Conservation (phyloP, 805 yeast species). For the Osmozyma mogii region DNA sequence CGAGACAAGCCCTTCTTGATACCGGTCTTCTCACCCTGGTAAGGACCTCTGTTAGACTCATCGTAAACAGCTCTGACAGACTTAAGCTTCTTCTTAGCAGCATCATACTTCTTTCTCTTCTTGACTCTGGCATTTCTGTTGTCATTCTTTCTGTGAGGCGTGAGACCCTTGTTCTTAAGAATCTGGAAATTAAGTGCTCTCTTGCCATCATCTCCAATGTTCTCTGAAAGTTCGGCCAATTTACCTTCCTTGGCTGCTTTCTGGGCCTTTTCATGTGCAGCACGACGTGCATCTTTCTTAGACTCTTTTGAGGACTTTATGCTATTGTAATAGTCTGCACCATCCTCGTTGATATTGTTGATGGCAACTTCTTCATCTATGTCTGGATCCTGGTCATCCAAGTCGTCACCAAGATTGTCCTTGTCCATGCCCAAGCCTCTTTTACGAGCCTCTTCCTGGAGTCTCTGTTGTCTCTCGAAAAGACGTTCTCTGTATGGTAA, state of each 20-base stretch:
- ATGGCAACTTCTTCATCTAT: slow-evolving; percentile 41
- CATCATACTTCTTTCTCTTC: slow-evolving; percentile 95
- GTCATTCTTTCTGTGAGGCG: slow-evolving; percentile 88
- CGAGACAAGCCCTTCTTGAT: slow-evolving; percentile 89
- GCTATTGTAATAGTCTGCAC: slow-evolving; percentile 52
- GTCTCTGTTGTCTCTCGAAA: slow-evolving; percentile 82
- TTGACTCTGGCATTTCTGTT: slow-evolving; percentile 94
- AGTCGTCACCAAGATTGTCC: slow-evolving; percentile 45
- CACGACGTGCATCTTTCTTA: slow-evolving; percentile 47
- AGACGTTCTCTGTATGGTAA: slow-evolving; percentile 86
- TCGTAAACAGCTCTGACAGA: slow-evolving; percentile 87
- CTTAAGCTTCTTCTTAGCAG: slow-evolving; percentile 88
- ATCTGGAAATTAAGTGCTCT: slow-evolving; percentile 94
- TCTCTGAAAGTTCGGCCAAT: slow-evolving; percentile 61
- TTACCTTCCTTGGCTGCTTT: slow-evolving; percentile 81
- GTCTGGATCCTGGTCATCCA: slow-evolving; percentile 43
- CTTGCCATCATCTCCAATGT: slow-evolving; percentile 73
- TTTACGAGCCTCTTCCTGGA: slow-evolving; percentile 79
- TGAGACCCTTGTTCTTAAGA: slow-evolving; percentile 91
- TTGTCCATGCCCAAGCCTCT: slow-evolving; percentile 55
- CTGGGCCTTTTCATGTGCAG: slow-evolving; percentile 63
- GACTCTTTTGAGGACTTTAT: slow-evolving; percentile 40
- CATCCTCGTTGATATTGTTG: slow-evolving; percentile 34
- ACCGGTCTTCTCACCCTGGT: slow-evolving; percentile 95
- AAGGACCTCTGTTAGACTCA: slow-evolving; percentile 59